Percentiles rank a stretch among this genome's conserved stretches.
phyloP scores from a whole-genome alignment of 2,329 filamentous ascomycete genomes.

The Monilinia vaccinii-corymbosi region DNA sequence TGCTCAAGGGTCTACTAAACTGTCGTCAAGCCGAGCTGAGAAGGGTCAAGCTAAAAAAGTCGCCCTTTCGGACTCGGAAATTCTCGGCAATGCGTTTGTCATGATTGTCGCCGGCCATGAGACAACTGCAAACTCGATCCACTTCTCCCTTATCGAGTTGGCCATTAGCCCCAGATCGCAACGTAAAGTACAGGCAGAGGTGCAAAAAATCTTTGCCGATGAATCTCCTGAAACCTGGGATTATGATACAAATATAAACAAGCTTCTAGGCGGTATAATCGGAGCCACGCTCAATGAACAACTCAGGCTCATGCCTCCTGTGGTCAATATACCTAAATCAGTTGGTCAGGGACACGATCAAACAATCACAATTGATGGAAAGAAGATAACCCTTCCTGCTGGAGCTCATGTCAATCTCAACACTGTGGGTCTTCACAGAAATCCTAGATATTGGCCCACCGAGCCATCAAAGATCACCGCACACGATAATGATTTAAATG shows the following conservation, averaged over 20 bases:
- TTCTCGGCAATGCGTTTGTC: constrained; percentile 63
- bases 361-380: constrained; percentile 36
- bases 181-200: constrained; percentile 55
- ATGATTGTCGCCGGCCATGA: constrained; percentile 70
- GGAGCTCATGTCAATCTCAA: constrained; percentile 37
- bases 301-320: constrained; percentile 62
- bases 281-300: constrained; percentile 73
- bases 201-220: constrained; percentile 55
- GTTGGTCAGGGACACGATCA: constrained; percentile 43
- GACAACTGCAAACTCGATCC: constrained; percentile 66
- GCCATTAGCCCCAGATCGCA: constrained; percentile 58
- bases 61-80: constrained; percentile 51
- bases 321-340: constrained; percentile 63
- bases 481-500: constrained; percentile 31
- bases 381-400: constrained; percentile 14
- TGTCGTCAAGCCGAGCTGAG: constrained; percentile 34
- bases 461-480: constrained; percentile 51
- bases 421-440: constrained; percentile 39
- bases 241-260: constrained; percentile 58
- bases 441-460: constrained; percentile 47
- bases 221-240: constrained; percentile 54
- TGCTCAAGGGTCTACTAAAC: constrained; percentile 27
- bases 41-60: constrained; percentile 45
- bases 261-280: constrained; percentile 58
- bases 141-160: constrained; percentile 61